Evolutionary conservation across 2,329 filamentous ascomycete genomes (phyloP), one percentile per base, ranked within the genome.

Genomic region (Neonectria faginata): DNA sequence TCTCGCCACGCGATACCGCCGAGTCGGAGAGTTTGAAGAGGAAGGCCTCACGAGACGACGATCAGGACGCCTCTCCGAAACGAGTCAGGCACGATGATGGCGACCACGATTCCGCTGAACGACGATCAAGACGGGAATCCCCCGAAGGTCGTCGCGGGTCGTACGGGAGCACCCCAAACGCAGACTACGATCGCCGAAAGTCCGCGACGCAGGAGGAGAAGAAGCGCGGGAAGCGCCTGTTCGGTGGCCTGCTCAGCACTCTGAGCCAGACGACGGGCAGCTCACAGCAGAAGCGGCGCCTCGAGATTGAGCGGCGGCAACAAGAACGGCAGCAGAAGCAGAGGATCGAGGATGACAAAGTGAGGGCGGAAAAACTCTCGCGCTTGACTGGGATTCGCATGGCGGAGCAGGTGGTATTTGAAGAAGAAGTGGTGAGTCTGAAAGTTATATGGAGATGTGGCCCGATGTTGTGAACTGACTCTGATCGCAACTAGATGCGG

Each of bases 261-360:
- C 85, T 97, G 65, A 93, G 91, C 78, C 92, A 95, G 80, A 90
- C 86, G 73, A 86, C 85, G 75, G 86, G 83, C 70, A 84, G 76
- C 81, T 84, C 81, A 69, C 87, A 84, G 82, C 89, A 91, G 79
- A 91, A 87, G 79, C 89, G 88, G 72, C 89, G 92, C 62, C 87
- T 86, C 66, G 94, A 95, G 77, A 94, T 95, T 77, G 94, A 96
- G 81, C 90, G 88, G 79, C 90, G 90, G 70, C 93, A 94, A 79
- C 88, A 92, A 75, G 91, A 91, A 75, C 93, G 90, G 79, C 85
- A 91, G 69, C 88, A 90, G 77, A 84, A 89, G 73, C 91, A 94
- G 77, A 89, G 88, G 69, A 86, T 87, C 67, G 89, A 95, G 77
- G 90, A 91, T 68, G 88, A 90, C 68, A 88, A 89, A 77, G 82